These are phyloP conservation scores for Cardiospermum halicacabum DNA, from an alignment of 345 rosid species.

Conservation along the genomic window DNA sequence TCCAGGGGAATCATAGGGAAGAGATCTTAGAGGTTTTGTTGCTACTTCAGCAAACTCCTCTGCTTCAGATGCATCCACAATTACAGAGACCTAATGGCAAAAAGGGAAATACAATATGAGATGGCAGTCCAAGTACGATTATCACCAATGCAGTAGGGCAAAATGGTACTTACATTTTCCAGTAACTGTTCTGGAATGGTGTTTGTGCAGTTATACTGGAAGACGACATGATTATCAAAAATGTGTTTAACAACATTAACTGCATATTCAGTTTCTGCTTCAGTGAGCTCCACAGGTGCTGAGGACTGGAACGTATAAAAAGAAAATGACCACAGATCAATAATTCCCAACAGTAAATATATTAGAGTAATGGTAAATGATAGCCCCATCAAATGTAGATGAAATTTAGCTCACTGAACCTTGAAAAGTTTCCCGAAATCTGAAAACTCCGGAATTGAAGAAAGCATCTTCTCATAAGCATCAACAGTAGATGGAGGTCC, in stretches of 20 bases:
- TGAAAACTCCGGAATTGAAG: conserved; percentile 78
- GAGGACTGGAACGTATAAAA: conserved; percentile 55
- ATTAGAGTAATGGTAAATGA: background rate
- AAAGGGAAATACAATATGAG: conserved; percentile 15
- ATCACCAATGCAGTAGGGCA: background rate
- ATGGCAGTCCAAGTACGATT: conserved; percentile 1
- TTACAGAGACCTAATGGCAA: conserved; percentile 65
- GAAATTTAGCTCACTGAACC: conserved; percentile 33
- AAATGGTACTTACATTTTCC: conserved; percentile 64
- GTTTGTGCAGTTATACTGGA: conserved; percentile 97
- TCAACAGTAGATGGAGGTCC: conserved; percentile 69
- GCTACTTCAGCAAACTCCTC: conserved; percentile 68
- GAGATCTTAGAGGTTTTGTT: conserved; percentile 71
- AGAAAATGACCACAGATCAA: conserved; percentile 15
- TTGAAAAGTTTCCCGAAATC: conserved; percentile 87
- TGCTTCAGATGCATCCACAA: conserved; percentile 89
- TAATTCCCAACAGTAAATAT: conserved; percentile 10
- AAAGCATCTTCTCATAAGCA: conserved; percentile 77
- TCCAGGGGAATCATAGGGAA: conserved; percentile 92
- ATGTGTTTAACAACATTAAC: conserved; percentile 95
- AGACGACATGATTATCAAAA: conserved; percentile 77
- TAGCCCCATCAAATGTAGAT: conserved; percentile 5
- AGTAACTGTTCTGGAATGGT: conserved; percentile 91
- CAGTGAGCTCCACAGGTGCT: conserved; percentile 86
- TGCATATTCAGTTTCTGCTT: conserved; percentile 95